A percentile compares a stretch with the other conserved stretches of the same genome.
These are phyloP conservation scores for Eucalyptus cladocalyx DNA, from an alignment of 345 rosid genomes.

Conservation along the genomic window DNA sequence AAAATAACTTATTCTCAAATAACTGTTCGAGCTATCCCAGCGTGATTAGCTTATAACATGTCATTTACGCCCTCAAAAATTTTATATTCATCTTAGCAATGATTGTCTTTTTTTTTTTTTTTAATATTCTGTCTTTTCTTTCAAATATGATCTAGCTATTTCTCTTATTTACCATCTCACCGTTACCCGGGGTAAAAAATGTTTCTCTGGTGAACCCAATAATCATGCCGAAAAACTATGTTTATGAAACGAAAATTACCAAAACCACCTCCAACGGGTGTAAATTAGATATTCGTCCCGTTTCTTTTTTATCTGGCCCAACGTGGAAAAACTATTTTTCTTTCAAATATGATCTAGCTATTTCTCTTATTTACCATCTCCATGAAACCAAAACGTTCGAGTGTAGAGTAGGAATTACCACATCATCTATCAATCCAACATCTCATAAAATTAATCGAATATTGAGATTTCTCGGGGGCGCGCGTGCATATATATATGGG, in stretches of 20 bases:
- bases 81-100: neutral
- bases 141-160: neutral
- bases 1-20: too few relatives aligned
- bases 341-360: too few relatives aligned
- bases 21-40: too few relatives aligned
- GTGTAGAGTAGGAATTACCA: too few relatives aligned
- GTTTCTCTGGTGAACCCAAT: neutral
- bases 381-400: too few relatives aligned
- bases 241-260: neutral
- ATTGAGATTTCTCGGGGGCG: neutral
- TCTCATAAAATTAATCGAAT: neutral
- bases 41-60: neutral
- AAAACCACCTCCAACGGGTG: too few relatives aligned
- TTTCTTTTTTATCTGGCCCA: too few relatives aligned
- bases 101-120: neutral
- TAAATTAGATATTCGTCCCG: too few relatives aligned
- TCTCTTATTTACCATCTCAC: neutral
- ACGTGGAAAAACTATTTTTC: too few relatives aligned
- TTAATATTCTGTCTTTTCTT: neutral
- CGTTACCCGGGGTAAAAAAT: too few relatives aligned
- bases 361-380: too few relatives aligned
- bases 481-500: rapidly evolving
- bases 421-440: neutral
- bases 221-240: neutral
- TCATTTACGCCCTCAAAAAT: neutral